phyloP scores from a whole-genome alignment of 2,329 filamentous ascomycete species.

The Zymoseptoria pseudotritici region DNA sequence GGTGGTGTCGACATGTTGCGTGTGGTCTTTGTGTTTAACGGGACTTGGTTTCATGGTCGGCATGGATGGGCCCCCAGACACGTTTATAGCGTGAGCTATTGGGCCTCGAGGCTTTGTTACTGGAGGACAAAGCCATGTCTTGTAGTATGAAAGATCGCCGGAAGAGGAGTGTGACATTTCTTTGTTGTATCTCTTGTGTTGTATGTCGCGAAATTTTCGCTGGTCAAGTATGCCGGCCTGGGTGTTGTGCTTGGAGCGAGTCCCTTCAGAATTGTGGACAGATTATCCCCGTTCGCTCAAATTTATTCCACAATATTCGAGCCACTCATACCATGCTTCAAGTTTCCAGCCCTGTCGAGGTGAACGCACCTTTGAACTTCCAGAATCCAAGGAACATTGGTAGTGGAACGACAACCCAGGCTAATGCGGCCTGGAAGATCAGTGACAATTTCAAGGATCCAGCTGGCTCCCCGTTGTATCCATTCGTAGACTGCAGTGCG shows the following conservation, averaged over 20 bases:
- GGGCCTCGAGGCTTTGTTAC: not conserved
- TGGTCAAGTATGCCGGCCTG: not conserved
- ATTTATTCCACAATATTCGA: not conserved
- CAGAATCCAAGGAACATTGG: constrained; percentile 13
- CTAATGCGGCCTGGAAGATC: constrained; percentile 70
- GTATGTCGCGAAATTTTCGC: not conserved
- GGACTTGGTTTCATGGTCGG: not conserved
- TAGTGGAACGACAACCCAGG: constrained; percentile 53
- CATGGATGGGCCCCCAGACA: not conserved
- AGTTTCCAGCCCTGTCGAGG: not conserved
- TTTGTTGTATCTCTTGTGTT: not conserved
- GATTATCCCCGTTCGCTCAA: not conserved
- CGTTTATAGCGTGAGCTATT: not conserved
- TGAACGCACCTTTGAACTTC: constrained; percentile 5
- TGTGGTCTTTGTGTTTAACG: not conserved
- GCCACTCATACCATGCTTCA: not conserved
- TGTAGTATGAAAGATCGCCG: not conserved
- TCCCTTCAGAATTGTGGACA: not conserved
- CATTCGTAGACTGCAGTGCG: constrained; percentile 51
- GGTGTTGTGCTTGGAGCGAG: not conserved
- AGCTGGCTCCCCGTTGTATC: constrained; percentile 26
- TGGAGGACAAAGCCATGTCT: not conserved
- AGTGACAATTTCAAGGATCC: constrained; percentile 66
- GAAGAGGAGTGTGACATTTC: not conserved
- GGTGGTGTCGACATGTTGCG: not conserved